Percentiles rank a stretch among this genome's conserved stretches.
These are phyloP conservation scores for Austroboletus niveus DNA, from an alignment of 1,284 basidiomycete species.

Conservation along the genomic window DNA sequence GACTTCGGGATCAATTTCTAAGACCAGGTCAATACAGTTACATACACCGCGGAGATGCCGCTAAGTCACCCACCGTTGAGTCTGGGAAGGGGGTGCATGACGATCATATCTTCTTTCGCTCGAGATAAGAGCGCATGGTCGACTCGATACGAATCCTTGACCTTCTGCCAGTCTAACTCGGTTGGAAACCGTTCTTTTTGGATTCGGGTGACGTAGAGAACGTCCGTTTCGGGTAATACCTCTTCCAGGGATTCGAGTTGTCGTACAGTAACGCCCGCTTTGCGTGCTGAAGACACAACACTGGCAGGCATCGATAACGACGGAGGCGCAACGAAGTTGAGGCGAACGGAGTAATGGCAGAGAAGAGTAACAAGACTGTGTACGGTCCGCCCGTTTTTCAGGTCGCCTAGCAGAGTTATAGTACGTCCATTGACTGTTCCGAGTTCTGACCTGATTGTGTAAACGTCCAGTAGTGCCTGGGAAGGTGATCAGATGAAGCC, in stretches of 20 bases:
- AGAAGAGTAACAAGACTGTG: conserved; percentile 95
- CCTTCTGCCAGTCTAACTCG: conserved; percentile 83
- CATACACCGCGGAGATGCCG: neutral
- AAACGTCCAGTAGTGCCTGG: conserved; percentile 89
- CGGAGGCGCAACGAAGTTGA: conserved; percentile 95
- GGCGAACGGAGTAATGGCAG: conserved; percentile 88
- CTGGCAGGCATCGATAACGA: conserved; percentile 90
- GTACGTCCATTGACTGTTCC: conserved; percentile 97
- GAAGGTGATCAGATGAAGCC: conserved; percentile 1
- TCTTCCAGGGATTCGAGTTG: conserved; percentile 88
- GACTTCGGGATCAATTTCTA: conserved; percentile 97
- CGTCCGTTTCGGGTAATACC: conserved; percentile 91
- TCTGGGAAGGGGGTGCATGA: conserved; percentile 97
- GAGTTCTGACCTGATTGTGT: conserved; percentile 96
- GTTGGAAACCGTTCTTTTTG: conserved; percentile 93
- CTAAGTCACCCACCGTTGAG: conserved; percentile 66
- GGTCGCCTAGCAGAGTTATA: conserved; percentile 92
- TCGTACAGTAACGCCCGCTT: conserved; percentile 77
- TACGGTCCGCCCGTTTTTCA: conserved; percentile 98
- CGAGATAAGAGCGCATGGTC: conserved; percentile 91
- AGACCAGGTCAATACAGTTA: conserved; percentile 3
- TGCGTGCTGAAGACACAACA: conserved; percentile 81
- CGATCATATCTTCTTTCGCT: conserved; percentile 95
- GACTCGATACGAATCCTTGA: conserved; percentile 92
- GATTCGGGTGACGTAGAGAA: conserved; percentile 94